Evolutionary conservation across 1,139 yeast species (phyloP).

Genomic region (Pichia sp.): DNA sequence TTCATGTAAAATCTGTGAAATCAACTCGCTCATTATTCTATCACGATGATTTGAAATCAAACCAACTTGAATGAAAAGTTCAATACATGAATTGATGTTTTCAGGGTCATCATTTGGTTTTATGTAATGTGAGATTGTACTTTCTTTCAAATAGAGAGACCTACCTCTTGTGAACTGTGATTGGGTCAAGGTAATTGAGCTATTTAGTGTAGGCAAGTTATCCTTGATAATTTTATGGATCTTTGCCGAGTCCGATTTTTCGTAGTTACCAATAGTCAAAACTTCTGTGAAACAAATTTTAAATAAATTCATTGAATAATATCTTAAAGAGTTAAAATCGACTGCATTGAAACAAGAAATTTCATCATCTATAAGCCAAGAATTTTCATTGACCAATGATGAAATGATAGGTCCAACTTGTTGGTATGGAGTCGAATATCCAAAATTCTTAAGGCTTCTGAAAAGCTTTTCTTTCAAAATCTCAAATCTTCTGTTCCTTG

Average conservation of each 20-base stretch:
- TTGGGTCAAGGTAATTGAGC: conserved; percentile 25
- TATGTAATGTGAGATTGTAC: conserved; percentile 47
- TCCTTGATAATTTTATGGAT: conserved; percentile 16
- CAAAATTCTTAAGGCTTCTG: conserved; percentile 65
- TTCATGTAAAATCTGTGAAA: conserved; percentile 71
- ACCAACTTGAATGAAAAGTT: conserved; percentile 70
- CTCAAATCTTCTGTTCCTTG: conserved; percentile 50
- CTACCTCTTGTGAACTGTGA: conserved; percentile 46
- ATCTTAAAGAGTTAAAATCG: conserved; percentile 47
- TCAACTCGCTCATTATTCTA: conserved; percentile 54
- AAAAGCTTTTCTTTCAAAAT: conserved; percentile 59
- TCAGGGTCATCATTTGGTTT: conserved; percentile 55
- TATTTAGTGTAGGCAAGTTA: conserved; percentile 19
- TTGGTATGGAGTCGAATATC: conserved; percentile 69
- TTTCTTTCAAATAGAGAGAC: conserved; percentile 46
- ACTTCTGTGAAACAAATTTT: conserved; percentile 60
- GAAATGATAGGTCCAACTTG: conserved; percentile 66
- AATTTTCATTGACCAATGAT: conserved; percentile 62
- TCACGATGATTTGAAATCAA: conserved; percentile 35
- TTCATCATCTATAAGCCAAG: conserved; percentile 64
- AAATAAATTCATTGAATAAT: conserved; percentile 45
- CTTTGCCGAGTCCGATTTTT: conserved; percentile 49
- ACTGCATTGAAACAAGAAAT: conserved; percentile 47
- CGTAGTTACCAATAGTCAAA: conserved; percentile 76
- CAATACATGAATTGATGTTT: conserved; percentile 82